Base-by-base conservation (phyloP, 2,329 filamentous ascomycete genomes). In the Lachnellula suecica region DNA sequence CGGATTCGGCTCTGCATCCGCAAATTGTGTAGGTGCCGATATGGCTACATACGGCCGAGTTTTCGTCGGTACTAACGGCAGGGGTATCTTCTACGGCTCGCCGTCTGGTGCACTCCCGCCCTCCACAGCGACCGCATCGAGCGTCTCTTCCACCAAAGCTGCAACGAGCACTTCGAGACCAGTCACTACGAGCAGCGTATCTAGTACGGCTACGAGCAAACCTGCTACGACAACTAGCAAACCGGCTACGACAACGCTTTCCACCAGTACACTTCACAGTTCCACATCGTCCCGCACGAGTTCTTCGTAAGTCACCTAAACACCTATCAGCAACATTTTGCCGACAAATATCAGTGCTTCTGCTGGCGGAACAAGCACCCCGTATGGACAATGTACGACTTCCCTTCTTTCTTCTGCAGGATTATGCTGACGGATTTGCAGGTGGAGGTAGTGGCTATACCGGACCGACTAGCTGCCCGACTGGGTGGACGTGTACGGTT, bases 1-100 rank as follows among this genome's bases (percentile, higher is more conserved):
- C 37, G 66, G 66, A 1, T 68, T 68, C 47, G 65, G 64, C 2
- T 40, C 60, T 11, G 59, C 52, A 5, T 55, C 56, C 23, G 53
- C 61, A 17, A 67, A 67, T 40, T 46, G 57, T 20, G 57, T 68
- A 0, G 61, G 59, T 47, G 66, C 61, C 1, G 63, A 63, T 49
- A 48, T 63, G 56, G 50, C 46, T n/a, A 64, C 51, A 4, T 62
- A 65, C 47, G 66, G 66, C 2, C 51, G 57, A 5, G 65, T 68
- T 1, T 68, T 59, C 45, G 62, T 68, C 8, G 66, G 66, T 0
- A 68, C 66, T 0, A 68, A 68, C 53, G 65, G 66, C 17, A 54
- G 66, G n/a, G 66, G 66, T 1, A 64, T 68, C 9, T 68, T 66
- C 46, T 67, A 68, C 50, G 66, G 66, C 44, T 27, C 56, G 34